Conservation (phyloP, 2,329 filamentous ascomycete genomes). For the Fusarium nurragi region DNA sequence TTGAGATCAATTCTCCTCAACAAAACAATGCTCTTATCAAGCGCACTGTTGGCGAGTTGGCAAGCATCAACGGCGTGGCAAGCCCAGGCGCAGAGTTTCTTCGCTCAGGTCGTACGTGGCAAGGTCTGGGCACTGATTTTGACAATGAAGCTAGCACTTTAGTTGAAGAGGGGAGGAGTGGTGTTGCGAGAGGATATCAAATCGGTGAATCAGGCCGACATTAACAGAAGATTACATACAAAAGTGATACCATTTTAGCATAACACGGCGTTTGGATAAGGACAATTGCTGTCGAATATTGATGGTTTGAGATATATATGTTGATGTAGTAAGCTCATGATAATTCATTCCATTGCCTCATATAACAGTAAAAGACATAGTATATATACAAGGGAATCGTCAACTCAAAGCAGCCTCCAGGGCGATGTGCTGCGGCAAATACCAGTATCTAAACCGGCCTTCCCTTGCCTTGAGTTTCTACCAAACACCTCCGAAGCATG, state of each 20-base stretch:
- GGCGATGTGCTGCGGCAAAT: conserved; percentile 17
- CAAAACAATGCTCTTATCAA: conserved; percentile 62
- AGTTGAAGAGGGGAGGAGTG: conserved; percentile 86
- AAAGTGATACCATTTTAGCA: conserved; percentile 26
- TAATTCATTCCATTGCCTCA: conserved; percentile 12
- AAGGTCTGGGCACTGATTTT: conserved; percentile 89
- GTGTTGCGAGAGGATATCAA: conserved; percentile 87
- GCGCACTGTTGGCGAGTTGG: conserved; percentile 71
- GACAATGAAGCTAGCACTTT: conserved; percentile 67
- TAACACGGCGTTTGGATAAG: conserved; percentile 25
- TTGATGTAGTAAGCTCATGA: background rate
- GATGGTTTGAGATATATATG: background rate
- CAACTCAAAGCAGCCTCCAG: conserved; percentile 27
- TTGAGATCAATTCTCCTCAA: background rate
- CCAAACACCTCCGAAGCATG: conserved; percentile 1
- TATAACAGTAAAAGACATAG: conserved; percentile 9
- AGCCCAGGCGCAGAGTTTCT: conserved; percentile 93
- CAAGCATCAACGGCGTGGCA: conserved; percentile 83
- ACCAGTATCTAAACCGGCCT: conserved; percentile 1
- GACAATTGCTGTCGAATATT: conserved; percentile 8
- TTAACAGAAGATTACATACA: conserved; percentile 23
- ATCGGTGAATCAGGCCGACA: conserved; percentile 66
- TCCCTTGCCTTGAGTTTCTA: background rate
- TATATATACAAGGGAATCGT: conserved; percentile 32
- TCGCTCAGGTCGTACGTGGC: conserved; percentile 85